Evolutionary conservation across 116 monocot species (phyloP), one percentile per base, ranked within the genome.

Genomic region (Phalaenopsis hybrid): DNA sequence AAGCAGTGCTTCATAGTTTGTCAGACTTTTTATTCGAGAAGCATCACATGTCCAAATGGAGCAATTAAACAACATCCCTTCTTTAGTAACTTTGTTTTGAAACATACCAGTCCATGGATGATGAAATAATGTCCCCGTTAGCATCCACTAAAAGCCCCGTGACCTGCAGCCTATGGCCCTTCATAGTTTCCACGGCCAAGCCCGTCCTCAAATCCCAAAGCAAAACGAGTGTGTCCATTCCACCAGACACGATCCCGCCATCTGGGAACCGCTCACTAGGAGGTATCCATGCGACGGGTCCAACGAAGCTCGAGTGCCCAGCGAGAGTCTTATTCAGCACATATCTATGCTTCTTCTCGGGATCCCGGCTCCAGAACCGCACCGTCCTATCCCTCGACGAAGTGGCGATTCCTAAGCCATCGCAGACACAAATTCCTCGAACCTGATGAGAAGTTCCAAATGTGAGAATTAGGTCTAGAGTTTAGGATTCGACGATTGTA

Each of bases 351-450:
- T 87, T 87, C 65, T 63, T 81, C 23, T 86, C 82, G 0, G 88
- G 85, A 81, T 95, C 93, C 45, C 83, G 88, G 0, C 83, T 41
- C 99, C 99, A 99, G 23, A 92, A 86, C 80, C 86, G 85, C 33
- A 99, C 93, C 57, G 90, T 99, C 45, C 87, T 61, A 79, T 99
- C 99, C 69, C 99, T 87, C 16, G 95, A 99, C 49, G 95, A 99
- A 1, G 92, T 95, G 33, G 99, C 95, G 80, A 99, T 87, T 61
- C 88, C 92, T 3, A 82, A 51, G 44, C 81, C 89, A 31, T 89
- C 92, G 76, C 98, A 95, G 33, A 98, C 75, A 73, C 93, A 95
- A 78, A 95, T 93, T 44, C 95, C 85, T 8, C 95, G 90, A 77
- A 93, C 95, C 92, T 95, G 78, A 55, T 76, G 67, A 65, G 23